phyloP scores from a whole-genome alignment of 2,329 filamentous ascomycete genomes.

The Ceratocystis smalleyi region DNA sequence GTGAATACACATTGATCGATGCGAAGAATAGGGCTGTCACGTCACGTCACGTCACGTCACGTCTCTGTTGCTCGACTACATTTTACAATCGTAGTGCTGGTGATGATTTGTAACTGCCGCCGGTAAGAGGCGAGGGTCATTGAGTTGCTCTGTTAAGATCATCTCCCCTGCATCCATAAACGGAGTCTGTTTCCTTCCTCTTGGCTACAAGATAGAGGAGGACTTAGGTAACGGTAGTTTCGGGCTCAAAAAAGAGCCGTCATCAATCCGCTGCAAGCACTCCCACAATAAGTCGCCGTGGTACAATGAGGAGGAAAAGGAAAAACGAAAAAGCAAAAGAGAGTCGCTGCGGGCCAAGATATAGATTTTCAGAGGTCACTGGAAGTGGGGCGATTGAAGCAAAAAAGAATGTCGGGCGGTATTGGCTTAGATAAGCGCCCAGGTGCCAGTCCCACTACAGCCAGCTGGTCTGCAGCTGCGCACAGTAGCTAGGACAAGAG shows the following conservation, averaged over 20 bases:
- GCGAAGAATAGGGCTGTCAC: background rate
- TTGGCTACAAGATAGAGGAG: conserved; percentile 60
- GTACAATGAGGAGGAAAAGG: conserved; percentile 44
- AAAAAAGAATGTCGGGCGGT: background rate
- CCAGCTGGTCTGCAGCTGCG: background rate
- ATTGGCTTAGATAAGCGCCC: background rate
- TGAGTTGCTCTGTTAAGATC: conserved; percentile 29
- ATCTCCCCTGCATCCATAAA: conserved; percentile 57
- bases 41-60: too few species aligned
- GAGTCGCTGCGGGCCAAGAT: conserved; percentile 18
- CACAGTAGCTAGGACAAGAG: background rate
- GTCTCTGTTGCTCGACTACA: background rate
- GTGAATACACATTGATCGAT: background rate
- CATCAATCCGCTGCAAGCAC: conserved; percentile 36
- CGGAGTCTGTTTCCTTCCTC: conserved; percentile 40
- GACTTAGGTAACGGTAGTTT: conserved; percentile 37
- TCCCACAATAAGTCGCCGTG: conserved; percentile 56
- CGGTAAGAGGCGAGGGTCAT: conserved; percentile 56
- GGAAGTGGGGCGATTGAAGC: background rate
- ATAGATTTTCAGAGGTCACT: conserved; percentile 16
- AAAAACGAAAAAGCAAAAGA: conserved; percentile 21
- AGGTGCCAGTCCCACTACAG: background rate
- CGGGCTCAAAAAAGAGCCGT: conserved; percentile 2
- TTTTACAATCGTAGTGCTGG: background rate
- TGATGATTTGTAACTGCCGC: conserved; percentile 46